These are phyloP conservation scores for Penicillium glabrum DNA, from an alignment of 2,329 filamentous ascomycete genomes.

Conservation along the genomic window DNA sequence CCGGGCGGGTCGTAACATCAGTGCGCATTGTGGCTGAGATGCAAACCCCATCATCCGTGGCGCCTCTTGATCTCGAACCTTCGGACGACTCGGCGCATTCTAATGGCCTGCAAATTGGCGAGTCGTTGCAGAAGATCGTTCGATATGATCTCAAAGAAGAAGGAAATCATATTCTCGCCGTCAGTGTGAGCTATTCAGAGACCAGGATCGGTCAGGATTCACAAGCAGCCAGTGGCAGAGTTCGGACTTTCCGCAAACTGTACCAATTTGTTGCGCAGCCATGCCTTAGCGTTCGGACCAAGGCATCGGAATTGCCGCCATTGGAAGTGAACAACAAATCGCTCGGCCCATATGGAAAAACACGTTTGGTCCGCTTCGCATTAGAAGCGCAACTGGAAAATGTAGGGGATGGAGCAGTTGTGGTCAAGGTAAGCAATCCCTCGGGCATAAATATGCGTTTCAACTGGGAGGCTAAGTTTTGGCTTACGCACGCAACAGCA, in stretches of 20 bases:
- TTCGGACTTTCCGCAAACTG: constrained; percentile 86
- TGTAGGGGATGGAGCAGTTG: constrained; percentile 78
- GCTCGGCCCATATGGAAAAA: constrained; percentile 45
- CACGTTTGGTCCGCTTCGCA: constrained; percentile 59
- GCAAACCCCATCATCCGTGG: constrained; percentile 80
- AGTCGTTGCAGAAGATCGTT: constrained; percentile 77
- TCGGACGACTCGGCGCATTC: constrained; percentile 49
- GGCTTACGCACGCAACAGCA: constrained; percentile 32
- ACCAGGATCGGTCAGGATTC: constrained; percentile 56
- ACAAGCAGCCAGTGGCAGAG: constrained; percentile 58
- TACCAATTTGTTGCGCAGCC: constrained; percentile 96
- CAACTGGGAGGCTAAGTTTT: neutral
- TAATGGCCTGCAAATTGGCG: constrained; percentile 45
- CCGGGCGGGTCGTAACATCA: constrained; percentile 61
- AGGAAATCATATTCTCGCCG: constrained; percentile 87
- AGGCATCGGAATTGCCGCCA: constrained; percentile 66
- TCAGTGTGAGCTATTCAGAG: constrained; percentile 93
- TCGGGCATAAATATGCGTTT: neutral
- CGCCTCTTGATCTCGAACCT: constrained; percentile 59
- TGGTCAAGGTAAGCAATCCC: constrained; percentile 62
- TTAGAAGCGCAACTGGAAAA: constrained; percentile 96
- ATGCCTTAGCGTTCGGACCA: constrained; percentile 86
- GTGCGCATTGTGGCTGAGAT: constrained; percentile 88
- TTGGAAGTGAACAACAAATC: constrained; percentile 47
- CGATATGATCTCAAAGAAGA: constrained; percentile 90